Evolutionary conservation across 2,329 filamentous ascomycete genomes (phyloP).

Genomic region (Fusarium sp.): DNA sequence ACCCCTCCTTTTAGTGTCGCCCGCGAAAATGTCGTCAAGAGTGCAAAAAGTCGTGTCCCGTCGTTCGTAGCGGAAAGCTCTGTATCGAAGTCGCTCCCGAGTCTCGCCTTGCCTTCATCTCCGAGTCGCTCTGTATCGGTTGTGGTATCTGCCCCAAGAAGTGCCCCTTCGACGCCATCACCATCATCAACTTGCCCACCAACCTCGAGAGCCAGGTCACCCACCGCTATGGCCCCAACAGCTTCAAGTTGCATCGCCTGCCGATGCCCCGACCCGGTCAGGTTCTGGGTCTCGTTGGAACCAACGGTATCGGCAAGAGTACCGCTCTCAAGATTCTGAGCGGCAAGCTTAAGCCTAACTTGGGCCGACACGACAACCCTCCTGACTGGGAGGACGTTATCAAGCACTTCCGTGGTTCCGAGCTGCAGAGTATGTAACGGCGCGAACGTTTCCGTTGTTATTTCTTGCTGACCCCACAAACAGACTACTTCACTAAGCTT

Average conservation of each 20-base stretch:
- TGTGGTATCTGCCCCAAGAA: slow-evolving; percentile 99
- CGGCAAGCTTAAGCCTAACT: slow-evolving; percentile 97
- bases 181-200: slow-evolving; percentile 99
- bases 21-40: slow-evolving; percentile 92
- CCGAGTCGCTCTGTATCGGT: slow-evolving; percentile 94
- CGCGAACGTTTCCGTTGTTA: not conserved
- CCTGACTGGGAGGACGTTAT: slow-evolving; percentile 99
- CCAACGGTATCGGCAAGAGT: slow-evolving; percentile 99
- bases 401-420: slow-evolving; percentile 97
- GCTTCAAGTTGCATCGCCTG: slow-evolving; percentile 98
- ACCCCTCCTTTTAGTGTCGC: slow-evolving; percentile 52
- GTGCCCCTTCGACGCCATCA: slow-evolving; percentile 98
- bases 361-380: slow-evolving; percentile 94
- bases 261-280: slow-evolving; percentile 96
- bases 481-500: slow-evolving; percentile 97
- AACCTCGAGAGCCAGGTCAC: slow-evolving; percentile 99
- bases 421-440: slow-evolving; percentile 84
- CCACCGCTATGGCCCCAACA: slow-evolving; percentile 98
- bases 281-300: slow-evolving; percentile 95
- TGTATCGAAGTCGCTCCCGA: slow-evolving; percentile 93
- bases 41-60: slow-evolving; percentile 98
- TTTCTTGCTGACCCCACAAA: not conserved
- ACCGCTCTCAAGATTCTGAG: slow-evolving; percentile 99
- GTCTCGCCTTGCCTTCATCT: slow-evolving; percentile 98
- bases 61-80: slow-evolving; percentile 96